Conservation (phyloP, 768 basidiomycete species). For the Kwoniella mangroviensis region DNA sequence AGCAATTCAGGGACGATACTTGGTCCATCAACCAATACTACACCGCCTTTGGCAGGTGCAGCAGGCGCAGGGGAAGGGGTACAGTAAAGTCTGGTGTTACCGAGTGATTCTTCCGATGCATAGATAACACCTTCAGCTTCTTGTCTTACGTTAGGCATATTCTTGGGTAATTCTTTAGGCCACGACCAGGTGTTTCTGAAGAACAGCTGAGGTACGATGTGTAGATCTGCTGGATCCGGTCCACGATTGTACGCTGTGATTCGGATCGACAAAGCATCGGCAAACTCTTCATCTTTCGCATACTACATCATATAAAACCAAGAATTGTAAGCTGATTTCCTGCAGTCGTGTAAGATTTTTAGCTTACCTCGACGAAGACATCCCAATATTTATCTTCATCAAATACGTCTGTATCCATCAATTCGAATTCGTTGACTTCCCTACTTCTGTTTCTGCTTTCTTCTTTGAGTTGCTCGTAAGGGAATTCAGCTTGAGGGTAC, state of each 20-base stretch:
- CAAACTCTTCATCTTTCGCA: conserved; percentile 92
- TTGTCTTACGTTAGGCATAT: conserved; percentile 57
- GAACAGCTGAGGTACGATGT: conserved; percentile 93
- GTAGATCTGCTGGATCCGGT: conserved; percentile 89
- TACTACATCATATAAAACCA: conserved; percentile 65
- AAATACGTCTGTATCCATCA: conserved; percentile 88
- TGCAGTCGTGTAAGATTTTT: background rate
- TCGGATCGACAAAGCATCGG: conserved; percentile 85
- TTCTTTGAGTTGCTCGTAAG: conserved; percentile 88
- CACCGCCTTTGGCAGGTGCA: conserved; percentile 68
- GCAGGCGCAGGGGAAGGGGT: conserved; percentile 91
- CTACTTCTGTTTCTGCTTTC: conserved; percentile 82
- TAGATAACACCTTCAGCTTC: conserved; percentile 57
- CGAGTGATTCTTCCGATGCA: conserved; percentile 74
- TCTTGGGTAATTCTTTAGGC: conserved; percentile 61
- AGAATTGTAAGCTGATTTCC: conserved; percentile 14
- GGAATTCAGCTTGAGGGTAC: conserved; percentile 88
- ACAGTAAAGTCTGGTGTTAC: conserved; percentile 81
- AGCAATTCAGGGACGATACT: conserved; percentile 80
- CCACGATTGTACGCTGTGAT: conserved; percentile 97
- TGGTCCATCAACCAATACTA: conserved; percentile 63
- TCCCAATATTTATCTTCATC: conserved; percentile 98
- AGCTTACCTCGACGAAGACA: conserved; percentile 88
- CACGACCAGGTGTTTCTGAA: conserved; percentile 99
- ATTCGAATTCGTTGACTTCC: conserved; percentile 88